Percentiles rank a stretch among this genome's conserved stretches.
phyloP scores from a whole-genome alignment of 441 rosid species.

The Macaranga tanarius region DNA sequence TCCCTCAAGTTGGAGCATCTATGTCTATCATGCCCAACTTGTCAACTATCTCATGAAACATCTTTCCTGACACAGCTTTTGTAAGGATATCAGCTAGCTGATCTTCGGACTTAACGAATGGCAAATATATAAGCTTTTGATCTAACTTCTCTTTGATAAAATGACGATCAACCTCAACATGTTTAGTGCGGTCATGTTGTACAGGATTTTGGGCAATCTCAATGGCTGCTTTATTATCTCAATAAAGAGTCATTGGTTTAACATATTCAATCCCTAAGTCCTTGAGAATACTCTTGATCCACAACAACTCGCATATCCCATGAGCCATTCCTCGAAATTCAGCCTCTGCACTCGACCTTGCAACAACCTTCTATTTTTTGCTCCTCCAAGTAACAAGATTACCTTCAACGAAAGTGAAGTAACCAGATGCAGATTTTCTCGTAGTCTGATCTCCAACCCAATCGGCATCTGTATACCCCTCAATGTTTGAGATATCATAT shows the following conservation, averaged over 20 bases:
- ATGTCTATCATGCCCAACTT: neutral
- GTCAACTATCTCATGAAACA: too few relatives aligned
- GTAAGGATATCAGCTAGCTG: neutral
- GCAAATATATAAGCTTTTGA: neutral
- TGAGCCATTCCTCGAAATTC: neutral
- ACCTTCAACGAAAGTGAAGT: too few relatives aligned
- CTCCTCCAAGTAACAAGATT: too few relatives aligned
- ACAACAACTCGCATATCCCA: neutral
- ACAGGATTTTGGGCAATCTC: neutral
- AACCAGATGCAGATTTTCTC: neutral
- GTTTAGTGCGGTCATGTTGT: neutral
- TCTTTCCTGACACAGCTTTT: neutral
- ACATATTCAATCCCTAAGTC: neutral
- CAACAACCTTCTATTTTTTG: neutral
- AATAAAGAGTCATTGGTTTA: conserved; percentile 2
- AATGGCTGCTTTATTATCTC: neutral
- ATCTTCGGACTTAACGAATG: too few relatives aligned
- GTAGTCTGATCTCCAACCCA: neutral
- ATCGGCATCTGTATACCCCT: neutral
- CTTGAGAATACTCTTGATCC: neutral
- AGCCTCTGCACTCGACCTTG: neutral
- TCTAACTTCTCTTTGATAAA: neutral
- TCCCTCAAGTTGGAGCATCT: too few relatives aligned
- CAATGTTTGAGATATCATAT: neutral
- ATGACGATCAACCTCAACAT: neutral